Conservation (phyloP, 1,284 basidiomycete genomes). For the Sanguinoderma infundibulare region DNA sequence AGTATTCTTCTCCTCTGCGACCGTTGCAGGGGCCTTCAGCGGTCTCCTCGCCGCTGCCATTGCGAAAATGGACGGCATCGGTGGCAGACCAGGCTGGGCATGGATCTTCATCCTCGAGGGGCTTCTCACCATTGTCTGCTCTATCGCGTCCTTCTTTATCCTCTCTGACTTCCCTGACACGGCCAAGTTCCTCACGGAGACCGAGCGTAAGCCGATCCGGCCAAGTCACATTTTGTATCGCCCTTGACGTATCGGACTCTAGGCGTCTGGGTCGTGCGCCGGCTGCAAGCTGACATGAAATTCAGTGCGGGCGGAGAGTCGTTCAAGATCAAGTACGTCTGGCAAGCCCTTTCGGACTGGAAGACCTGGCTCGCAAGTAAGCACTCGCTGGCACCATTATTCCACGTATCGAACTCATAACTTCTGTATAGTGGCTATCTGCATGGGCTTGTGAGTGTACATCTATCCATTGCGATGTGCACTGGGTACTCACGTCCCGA, state of each 20-base stretch:
- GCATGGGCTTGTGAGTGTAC: conserved; percentile 47
- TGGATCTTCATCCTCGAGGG: conserved; percentile 85
- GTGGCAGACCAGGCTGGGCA: conserved; percentile 59
- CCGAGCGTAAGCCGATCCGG: conserved; percentile 44
- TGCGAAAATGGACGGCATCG: conserved; percentile 69
- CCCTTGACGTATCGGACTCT: neutral
- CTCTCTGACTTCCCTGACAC: conserved; percentile 64
- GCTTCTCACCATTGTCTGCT: conserved; percentile 63
- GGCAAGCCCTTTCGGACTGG: conserved; percentile 53
- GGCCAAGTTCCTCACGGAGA: conserved; percentile 55
- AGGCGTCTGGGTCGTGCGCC: conserved; percentile 51
- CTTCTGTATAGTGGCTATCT: conserved; percentile 45
- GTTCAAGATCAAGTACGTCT: conserved; percentile 49
- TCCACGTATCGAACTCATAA: neutral
- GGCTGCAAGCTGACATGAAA: conserved; percentile 52
- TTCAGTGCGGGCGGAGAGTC: conserved; percentile 54
- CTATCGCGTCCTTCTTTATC: conserved; percentile 55
- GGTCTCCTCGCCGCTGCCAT: conserved; percentile 70
- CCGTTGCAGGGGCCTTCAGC: conserved; percentile 72
- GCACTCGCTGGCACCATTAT: conserved; percentile 3
- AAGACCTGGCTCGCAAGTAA: conserved; percentile 56
- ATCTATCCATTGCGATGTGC: neutral
- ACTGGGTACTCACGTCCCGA: neutral
- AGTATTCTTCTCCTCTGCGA: conserved; percentile 71
- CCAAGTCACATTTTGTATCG: neutral